Evolutionary conservation across 495 filamentous ascomycete species (phyloP).

Genomic region (Bathelium albidoporum): DNA sequence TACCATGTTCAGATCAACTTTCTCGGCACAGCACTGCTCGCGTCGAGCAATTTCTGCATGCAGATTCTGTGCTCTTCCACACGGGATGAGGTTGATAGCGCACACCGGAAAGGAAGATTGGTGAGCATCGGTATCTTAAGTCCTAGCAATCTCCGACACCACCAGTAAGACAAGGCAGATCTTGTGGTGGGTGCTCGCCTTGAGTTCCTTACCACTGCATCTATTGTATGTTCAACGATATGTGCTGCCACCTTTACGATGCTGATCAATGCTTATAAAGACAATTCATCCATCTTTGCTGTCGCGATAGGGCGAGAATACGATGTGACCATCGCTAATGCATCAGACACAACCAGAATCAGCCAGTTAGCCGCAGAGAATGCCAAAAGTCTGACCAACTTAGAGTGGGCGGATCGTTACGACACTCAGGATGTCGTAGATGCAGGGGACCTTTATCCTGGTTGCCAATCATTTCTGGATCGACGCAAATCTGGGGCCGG

Average conservation of each 20-base stretch:
- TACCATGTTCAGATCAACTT: slow-evolving; percentile 14
- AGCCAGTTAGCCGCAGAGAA: background rate
- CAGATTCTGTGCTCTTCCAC: slow-evolving; percentile 15
- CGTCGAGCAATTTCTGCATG: slow-evolving; percentile 9
- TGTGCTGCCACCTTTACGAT: background rate
- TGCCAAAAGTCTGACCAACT: background rate
- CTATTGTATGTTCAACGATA: background rate
- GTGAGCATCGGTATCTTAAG: slow-evolving; percentile 14
- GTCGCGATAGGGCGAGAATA: background rate
- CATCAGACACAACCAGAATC: background rate
- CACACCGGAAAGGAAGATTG: slow-evolving; percentile 11
- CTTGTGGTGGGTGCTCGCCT: background rate
- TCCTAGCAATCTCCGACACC: slow-evolving; percentile 7
- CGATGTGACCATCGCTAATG: background rate
- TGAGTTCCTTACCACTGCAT: slow-evolving; percentile 5
- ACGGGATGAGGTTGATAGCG: slow-evolving; percentile 11
- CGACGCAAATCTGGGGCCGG: too few relatives aligned
- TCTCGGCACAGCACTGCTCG: slow-evolving; percentile 10
- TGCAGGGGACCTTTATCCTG: background rate
- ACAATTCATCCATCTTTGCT: background rate
- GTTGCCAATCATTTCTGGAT: background rate
- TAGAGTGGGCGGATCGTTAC: background rate
- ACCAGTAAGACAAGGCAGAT: background rate
- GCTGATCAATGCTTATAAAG: background rate
- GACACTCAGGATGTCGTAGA: background rate